Conservation (phyloP, 2,329 filamentous ascomycete species). For the Cladorrhinum sp. region DNA sequence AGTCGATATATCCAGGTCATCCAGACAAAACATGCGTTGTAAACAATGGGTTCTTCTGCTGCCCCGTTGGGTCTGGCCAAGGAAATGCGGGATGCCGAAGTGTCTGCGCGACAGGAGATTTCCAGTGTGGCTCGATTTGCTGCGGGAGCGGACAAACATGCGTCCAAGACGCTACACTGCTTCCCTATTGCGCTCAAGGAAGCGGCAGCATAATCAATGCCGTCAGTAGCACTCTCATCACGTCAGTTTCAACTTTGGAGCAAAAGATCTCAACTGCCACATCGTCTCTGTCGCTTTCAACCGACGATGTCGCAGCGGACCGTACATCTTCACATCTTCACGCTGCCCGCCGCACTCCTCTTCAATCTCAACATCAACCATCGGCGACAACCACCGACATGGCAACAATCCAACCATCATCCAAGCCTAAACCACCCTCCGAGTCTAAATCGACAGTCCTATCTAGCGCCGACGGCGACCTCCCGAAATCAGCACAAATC, state of each 20-base stretch:
- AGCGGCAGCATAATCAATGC: background rate
- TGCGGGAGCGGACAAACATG: slow-evolving; percentile 22
- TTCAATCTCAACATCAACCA: background rate
- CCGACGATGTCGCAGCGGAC: background rate
- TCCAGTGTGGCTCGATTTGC: slow-evolving; percentile 23
- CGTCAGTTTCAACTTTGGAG: background rate
- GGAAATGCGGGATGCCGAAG: slow-evolving; percentile 14
- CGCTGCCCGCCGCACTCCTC: background rate
- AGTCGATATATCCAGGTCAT: slow-evolving; percentile 6
- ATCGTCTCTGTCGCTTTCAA: background rate
- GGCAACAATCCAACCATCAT: background rate
- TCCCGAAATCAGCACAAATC: slow-evolving; percentile 19
- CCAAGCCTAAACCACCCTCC: background rate
- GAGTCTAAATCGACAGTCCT: background rate
- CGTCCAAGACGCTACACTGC: slow-evolving; percentile 8
- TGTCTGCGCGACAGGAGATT: slow-evolving; percentile 22
- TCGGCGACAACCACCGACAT: background rate
- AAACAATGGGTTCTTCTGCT: slow-evolving; percentile 21
- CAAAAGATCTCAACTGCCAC: background rate
- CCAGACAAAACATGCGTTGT: slow-evolving; percentile 18
- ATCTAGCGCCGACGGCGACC: slow-evolving; percentile 4
- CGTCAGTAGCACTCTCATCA: background rate
- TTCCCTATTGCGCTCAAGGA: slow-evolving; percentile 16
- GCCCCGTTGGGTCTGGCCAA: slow-evolving; percentile 11
- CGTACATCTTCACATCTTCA: background rate